Conservation (phyloP, 345 rosid genomes). For the Salix suchowensis region DNA sequence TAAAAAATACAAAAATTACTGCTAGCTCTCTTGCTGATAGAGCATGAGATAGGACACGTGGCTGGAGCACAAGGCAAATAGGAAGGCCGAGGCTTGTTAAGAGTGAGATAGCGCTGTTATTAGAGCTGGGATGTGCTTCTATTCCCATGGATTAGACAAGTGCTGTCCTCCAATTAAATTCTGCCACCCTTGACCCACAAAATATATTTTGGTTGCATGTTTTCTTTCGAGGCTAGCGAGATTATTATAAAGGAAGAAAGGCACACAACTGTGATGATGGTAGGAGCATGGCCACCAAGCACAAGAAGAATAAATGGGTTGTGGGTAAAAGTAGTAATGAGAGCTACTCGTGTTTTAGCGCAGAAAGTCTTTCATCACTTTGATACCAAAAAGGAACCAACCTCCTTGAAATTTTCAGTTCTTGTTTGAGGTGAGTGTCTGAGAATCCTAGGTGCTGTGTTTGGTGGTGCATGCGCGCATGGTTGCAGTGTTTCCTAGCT, state of each 20-base stretch:
- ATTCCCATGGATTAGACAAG: not conserved
- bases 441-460: constrained; percentile 21
- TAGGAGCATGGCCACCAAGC: constrained; percentile 3
- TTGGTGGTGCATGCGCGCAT: constrained; percentile 15
- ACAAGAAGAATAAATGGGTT: not conserved
- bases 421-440: not conserved
- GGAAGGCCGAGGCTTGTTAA: not conserved
- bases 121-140: not conserved
- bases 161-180: not conserved
- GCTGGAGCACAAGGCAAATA: too few relatives aligned
- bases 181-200: not conserved
- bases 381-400: not conserved
- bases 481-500: not conserved
- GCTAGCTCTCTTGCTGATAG: not conserved
- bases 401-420: not conserved
- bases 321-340: constrained; percentile 1
- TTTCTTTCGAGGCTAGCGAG: not conserved
- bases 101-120: not conserved
- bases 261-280: constrained; percentile 17
- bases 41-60: too few relatives aligned
- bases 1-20: not conserved
- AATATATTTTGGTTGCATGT: too few relatives aligned
- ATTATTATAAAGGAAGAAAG: constrained; percentile 2
- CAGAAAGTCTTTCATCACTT: constrained; percentile 17
- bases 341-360: constrained; percentile 13